Evolutionary conservation across 2,329 filamentous ascomycete genomes (phyloP).

Genomic region (Exophiala lecanii-corni): DNA sequence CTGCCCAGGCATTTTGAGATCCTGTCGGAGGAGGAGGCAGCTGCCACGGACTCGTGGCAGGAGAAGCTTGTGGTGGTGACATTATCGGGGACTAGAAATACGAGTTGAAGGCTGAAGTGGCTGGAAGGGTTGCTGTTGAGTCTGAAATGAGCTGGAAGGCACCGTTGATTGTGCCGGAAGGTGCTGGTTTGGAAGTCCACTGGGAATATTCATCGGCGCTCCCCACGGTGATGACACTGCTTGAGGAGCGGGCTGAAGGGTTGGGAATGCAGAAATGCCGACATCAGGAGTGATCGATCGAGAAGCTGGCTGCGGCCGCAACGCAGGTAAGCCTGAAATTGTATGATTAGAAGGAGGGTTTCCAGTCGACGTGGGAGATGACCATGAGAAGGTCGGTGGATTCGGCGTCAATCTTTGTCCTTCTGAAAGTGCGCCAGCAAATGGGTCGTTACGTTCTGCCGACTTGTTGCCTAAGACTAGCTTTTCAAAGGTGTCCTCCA

Average conservation of each 20-base stretch:
- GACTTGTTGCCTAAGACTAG: constrained; percentile 73
- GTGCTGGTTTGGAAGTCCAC: background rate
- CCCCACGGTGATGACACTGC: constrained; percentile 31
- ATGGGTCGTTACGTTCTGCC: constrained; percentile 32
- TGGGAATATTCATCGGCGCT: background rate
- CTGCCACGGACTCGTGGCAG: constrained; percentile 17
- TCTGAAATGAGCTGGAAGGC: constrained; percentile 11
- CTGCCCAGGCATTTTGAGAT: constrained; percentile 1
- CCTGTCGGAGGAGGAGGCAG: constrained; percentile 17
- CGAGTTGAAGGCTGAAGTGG: constrained; percentile 13
- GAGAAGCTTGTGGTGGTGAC: constrained; percentile 13
- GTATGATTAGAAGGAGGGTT: constrained; percentile 20
- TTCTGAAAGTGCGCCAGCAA: constrained; percentile 29
- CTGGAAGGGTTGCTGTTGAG: constrained; percentile 16
- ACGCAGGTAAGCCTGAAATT: constrained; percentile 23
- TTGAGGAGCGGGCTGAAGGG: constrained; percentile 38
- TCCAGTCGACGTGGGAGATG: constrained; percentile 28
- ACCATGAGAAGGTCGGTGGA: constrained; percentile 42
- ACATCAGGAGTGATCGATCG: constrained; percentile 52
- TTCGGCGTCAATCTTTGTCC: constrained; percentile 29
- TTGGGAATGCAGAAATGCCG: constrained; percentile 44
- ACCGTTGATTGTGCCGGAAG: constrained; percentile 1
- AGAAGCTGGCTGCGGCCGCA: constrained; percentile 28
- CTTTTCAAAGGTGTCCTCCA: constrained; percentile 74
- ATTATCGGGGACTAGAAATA: constrained; percentile 10